Base-by-base conservation (phyloP, 2,329 filamentous ascomycete species). In the Epichloe aotearoae region DNA sequence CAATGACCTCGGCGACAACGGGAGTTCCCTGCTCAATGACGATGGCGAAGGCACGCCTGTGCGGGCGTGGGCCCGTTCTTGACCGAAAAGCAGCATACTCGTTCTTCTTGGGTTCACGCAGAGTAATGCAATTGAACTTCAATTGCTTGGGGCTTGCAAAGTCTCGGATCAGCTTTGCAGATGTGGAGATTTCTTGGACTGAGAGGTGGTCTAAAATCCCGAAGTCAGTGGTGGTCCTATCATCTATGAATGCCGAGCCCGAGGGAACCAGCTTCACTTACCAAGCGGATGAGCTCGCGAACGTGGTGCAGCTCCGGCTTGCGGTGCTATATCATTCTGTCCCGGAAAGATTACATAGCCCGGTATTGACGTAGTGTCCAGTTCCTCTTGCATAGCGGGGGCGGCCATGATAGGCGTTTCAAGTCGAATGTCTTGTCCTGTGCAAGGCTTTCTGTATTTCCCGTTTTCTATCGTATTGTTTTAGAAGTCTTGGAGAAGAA, bases 61-160 rank as follows among this genome's bases (percentile, higher is more conserved):
- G 71, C 3, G 65, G 66, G 3, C 74, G 73, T 2, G 76, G 66
- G 3, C 72, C 67, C 20, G 56, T 64, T 26, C 75, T 73, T 33
- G 67, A 66, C 51, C 80, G 73, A 38, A 79, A 82, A 47, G 82
- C 79, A 17, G 80, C 66, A 61, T 83, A 84, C n/a, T 74, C 54
- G 73, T 70, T 55, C 69, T 86, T 86, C 39, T 72, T 69, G 3
- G 82, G 82, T 59, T 86, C 81, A 48, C 82, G 74, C 3, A 85
- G 69, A 20, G 79, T 85, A 47, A 88, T 75, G 57, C 76, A 77
- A 67, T 87, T 87, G 72, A 71, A 70, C 55, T 71, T 70, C 47
- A 69, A 48, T 11, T 57, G 53, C 47, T 60, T 62, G 49, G 64
- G 58, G 41, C 48, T 55, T 15, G 64, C 64, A 55, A 66, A 52